Base-by-base conservation (phyloP, 2,329 filamentous ascomycete genomes). In the Ceratocystiopsis brevicomis region DNA sequence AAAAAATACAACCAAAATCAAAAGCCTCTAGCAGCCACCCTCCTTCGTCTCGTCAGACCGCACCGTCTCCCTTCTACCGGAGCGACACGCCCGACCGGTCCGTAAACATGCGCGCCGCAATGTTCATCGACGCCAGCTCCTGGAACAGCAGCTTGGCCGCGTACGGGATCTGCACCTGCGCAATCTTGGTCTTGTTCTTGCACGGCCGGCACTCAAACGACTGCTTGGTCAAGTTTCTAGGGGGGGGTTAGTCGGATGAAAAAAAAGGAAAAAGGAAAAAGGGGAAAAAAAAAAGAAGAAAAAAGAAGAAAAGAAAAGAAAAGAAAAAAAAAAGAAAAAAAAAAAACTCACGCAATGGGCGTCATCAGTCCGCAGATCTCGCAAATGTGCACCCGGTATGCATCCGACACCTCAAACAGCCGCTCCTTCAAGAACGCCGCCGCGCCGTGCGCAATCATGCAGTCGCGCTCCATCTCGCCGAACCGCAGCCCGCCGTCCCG, bases 391-490 rank as follows among this genome's bases (percentile, higher is more conserved):
- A 98, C 90, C 61, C 87, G 74, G 73, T 96, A 98, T 35, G 90
- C 88, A 66, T 98, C 90, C 43, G 85, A 94, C 41, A 98, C 90
- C 59, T 96, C 88, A 56, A 98, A 95, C 46, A 98, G 65, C 55
- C 90, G 77, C 68, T 98, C 90, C 66, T 98, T 98, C 57, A 98
- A 65, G 73, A 98, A 98, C 2, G 87, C 81, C 44, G 85, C 88
- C 4, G 92, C 90, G 58, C 90, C 90, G 60, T 98, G 92, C n/a
- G 92, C 86, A 67, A 98, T 98, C 90, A 98, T 98, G 61, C 90
- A 98, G 75, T 98, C 92, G 67, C 92, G 88, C 65, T 98, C 92
- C 90, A 98, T 98, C 70, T 98, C 90, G 78, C 90, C 90, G 76
- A 98, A 98, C 59, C 92, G 88, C 38, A 98, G 73, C 68, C 90